Conservation (phyloP, 2,329 filamentous ascomycete genomes). For the Colletotrichum tamarilloi region DNA sequence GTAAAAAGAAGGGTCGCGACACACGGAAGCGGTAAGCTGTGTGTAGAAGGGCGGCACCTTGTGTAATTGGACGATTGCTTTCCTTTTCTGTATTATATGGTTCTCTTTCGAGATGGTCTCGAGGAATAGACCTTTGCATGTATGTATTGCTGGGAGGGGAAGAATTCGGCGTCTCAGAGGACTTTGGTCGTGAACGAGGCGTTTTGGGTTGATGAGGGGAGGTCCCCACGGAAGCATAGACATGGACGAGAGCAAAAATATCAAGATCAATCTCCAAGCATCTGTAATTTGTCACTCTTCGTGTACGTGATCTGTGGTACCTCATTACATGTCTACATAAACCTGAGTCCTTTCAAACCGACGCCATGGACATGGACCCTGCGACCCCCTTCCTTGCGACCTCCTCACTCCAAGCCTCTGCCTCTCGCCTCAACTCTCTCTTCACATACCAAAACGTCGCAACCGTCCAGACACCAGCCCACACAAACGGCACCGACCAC, state of each 20-base stretch:
- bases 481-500: conserved; percentile 41
- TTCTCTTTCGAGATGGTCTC: conserved; percentile 2
- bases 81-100: conserved; percentile 21
- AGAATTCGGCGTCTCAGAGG: conserved; percentile 10
- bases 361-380: not conserved
- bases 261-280: conserved; percentile 13
- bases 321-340: not conserved
- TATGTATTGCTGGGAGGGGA: not conserved
- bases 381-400: not conserved
- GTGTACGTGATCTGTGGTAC: not conserved
- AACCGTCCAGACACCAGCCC: conserved; percentile 40
- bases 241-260: not conserved
- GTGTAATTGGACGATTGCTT: not conserved
- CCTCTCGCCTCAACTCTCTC: conserved; percentile 40
- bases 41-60: not conserved
- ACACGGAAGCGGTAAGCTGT: conserved; percentile 58
- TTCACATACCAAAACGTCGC: conserved; percentile 42
- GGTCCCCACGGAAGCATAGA: conserved; percentile 2
- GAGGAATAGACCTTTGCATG: conserved; percentile 23
- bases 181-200: not conserved
- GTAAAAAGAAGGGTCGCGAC: conserved; percentile 69
- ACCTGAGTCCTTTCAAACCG: not conserved
- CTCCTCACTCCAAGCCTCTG: conserved; percentile 41
- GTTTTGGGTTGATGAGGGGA: not conserved
- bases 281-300: not conserved